Evolutionary conservation across 1,284 basidiomycete genomes (phyloP), one percentile per base, ranked within the genome.

Genomic region (Moesziomyces antarcticus): DNA sequence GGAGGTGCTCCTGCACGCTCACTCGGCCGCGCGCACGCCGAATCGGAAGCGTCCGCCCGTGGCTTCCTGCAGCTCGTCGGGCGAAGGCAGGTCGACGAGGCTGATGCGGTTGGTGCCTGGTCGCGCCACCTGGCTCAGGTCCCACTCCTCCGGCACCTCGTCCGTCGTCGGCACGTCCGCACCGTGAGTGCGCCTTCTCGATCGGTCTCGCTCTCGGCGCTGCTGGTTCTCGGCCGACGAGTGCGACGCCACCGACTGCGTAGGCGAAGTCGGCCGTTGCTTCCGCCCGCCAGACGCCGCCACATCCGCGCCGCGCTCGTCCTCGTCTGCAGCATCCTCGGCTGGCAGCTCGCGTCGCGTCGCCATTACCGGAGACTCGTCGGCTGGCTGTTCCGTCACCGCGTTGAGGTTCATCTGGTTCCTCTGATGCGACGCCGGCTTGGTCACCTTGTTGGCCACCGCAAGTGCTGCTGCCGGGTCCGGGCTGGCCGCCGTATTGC

Each of bases 381-480:
- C 72, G 1, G 67, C 62, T 37, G 72, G 67, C 45, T 66, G 66
- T 48, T 74, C 72, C 18, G 58, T 62, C 10, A 74, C 72, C 1
- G 63, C 62, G 40, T 70, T 74, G 20, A 74, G 63, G 30, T 69
- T 62, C 66, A 66, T 74, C 59, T 70, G 72, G 30, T 67, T 62
- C 43, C 67, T 37, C 43, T 74, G 72, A n/a, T 69, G 66, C 25
- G 66, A 58, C 3, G 72, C 72, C 20, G 72, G 72, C 52, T 67
- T 70, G 53, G 54, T 70, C 33, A 74, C 55, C 22, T 46, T 59
- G 11, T 58, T 58, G 0, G 52, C 57, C 27, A 62, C 25, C 21
- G 47, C 43, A 40, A 3, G 27, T 11, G 45, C 41, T 25, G 60
- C 52, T 51, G 40, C 46, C n/a, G 37, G 16, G 6, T 40, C 37